Base-by-base conservation (phyloP, 2,329 filamentous ascomycete genomes). In the Aspergillus awamori region DNA sequence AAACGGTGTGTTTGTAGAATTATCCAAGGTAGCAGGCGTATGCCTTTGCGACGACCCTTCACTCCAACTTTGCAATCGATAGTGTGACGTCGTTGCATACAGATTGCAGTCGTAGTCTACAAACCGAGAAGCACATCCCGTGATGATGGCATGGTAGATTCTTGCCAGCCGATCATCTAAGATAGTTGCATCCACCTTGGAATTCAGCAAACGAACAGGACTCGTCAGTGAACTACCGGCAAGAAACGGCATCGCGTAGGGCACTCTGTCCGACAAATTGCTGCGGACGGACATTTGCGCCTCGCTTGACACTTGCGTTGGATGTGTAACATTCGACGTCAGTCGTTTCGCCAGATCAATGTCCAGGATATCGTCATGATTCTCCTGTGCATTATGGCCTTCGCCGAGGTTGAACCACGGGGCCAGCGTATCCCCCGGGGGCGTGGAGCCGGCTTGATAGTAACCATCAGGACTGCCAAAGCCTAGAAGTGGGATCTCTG, bases 191-290 rank as follows among this genome's bases (percentile, higher is more conserved):
- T 70, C 59, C 47, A 69, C 51, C 38, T 55, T 65, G 3, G 67
- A 67, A 43, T 68, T 71, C n/a, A 71, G 53, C n/a, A 71, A 45
- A 53, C 61, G 39, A n/a, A 70, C 53, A 1, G 69, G 68, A 10
- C 68, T 71, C 24, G 54, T 58, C 10, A 58, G 56, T 36, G 66
- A 63, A 28, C 63, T 56, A 5, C 67, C 64, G 13, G 63, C 33
- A 1, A 63, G 20, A 24, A 24, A 33, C 4, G 36, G 28, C 28
- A 30, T 26, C 24, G 3, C 39, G 39, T 20, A 20, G 39, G n/a
- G n/a, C 39, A 43, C 39, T 20, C 39, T 43, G 15, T 8, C n/a
- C 39, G 15, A 10, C n/a, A 17, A 10, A 43, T 6, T 17, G 11
- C 33, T 36, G 33, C 11, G 33, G 1, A 36, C 33, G 33, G 11